phyloP scores from a whole-genome alignment of 208 protist species.

The Kentomonas sorsogonicus region DNA sequence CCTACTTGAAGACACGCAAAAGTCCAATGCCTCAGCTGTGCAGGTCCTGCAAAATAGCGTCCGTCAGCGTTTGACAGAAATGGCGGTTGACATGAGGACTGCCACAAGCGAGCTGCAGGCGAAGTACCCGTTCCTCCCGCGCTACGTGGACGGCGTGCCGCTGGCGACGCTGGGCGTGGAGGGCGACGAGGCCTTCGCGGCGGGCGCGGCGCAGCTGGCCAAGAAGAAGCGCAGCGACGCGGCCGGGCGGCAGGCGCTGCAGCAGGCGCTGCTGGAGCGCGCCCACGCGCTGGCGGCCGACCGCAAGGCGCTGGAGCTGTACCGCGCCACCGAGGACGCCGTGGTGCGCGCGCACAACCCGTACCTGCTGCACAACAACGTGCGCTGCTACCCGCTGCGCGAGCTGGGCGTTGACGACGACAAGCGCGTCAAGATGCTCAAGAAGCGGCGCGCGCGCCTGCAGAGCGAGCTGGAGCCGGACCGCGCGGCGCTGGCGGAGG shows the following conservation, averaged over 20 bases:
- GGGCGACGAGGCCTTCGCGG: slow-evolving; percentile 7
- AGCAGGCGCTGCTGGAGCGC: background rate
- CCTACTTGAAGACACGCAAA: slow-evolving; percentile 1
- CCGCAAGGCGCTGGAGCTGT: slow-evolving; percentile 28
- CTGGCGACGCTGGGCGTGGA: slow-evolving; percentile 15
- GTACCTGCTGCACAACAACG: slow-evolving; percentile 39
- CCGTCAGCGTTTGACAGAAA: slow-evolving; percentile 14
- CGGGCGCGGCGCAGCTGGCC: slow-evolving; percentile 13
- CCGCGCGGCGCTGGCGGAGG: slow-evolving; percentile 8
- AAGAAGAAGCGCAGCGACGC: slow-evolving; percentile 8
- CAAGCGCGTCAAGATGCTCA: slow-evolving; percentile 15
- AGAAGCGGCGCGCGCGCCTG: slow-evolving; percentile 8
- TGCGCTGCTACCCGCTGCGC: slow-evolving; percentile 32
- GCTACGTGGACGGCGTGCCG: slow-evolving; percentile 23
- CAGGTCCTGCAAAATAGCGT: slow-evolving; percentile 16
- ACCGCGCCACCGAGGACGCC: slow-evolving; percentile 48
- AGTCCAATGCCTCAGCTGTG: slow-evolving; percentile 10
- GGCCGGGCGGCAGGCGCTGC: background rate
- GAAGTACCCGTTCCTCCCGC: slow-evolving; percentile 26
- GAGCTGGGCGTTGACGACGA: slow-evolving; percentile 36
- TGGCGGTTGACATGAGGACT: slow-evolving; percentile 14
- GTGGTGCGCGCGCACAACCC: slow-evolving; percentile 55
- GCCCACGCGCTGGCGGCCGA: slow-evolving; percentile 21
- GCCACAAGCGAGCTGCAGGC: slow-evolving; percentile 19
- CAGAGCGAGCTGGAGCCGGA: slow-evolving; percentile 7